Base-by-base conservation (phyloP, 225 moss, liverwort and hornwort genomes). In the Marchantia paleacea region DNA sequence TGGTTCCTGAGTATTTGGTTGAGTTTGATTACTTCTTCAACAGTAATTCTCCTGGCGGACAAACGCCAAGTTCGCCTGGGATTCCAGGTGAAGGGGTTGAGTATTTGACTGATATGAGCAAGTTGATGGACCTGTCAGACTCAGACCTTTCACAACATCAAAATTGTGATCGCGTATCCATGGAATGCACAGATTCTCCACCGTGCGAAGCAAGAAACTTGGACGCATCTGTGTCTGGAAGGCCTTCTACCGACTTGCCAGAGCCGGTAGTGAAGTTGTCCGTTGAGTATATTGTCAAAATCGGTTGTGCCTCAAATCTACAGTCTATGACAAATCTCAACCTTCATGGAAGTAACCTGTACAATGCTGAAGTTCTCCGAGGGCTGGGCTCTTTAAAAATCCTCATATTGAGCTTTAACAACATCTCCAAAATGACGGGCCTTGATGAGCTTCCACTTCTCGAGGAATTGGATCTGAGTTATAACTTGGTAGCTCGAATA, bases 1-100 rank as follows among this genome's bases (percentile, higher is more conserved):
- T 95, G 70, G 92, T 99, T 68, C 99, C 99, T 19, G 94, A 99
- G 75, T 99, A 95, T 84, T 75, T 99, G 79, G 94, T 99, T 72
- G 99, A 99, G 80, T 99, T 92, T 85, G 92, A 95, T 24, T 99
- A 99, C 53, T 83, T 73, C 83, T 93, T 92, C 82, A 85, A 86
- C 82, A 85, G 86, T 48, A 78, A 79, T 61, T 20, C 51, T 75
- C 57, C 75, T 63, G 72, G 15, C 50, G 72, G 31, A 31, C 66
- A 28, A 66, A 65, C 26, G 6, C 26, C 69, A 25, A 68, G 55
- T 55, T 69, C 80, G 62, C 52, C n/a, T 31, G 72, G 52, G 62
- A 15, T 31, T 69, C 48, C 25, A 7, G 73, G 12, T 52, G 84
- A 76, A 4, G 69, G 76, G 26, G 65, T 7, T 30, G 72, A 84